A percentile compares a stretch with the other conserved stretches of the same genome.
phyloP scores from a whole-genome alignment of 2,329 filamentous ascomycete genomes.

The Gyromitra esculenta region DNA sequence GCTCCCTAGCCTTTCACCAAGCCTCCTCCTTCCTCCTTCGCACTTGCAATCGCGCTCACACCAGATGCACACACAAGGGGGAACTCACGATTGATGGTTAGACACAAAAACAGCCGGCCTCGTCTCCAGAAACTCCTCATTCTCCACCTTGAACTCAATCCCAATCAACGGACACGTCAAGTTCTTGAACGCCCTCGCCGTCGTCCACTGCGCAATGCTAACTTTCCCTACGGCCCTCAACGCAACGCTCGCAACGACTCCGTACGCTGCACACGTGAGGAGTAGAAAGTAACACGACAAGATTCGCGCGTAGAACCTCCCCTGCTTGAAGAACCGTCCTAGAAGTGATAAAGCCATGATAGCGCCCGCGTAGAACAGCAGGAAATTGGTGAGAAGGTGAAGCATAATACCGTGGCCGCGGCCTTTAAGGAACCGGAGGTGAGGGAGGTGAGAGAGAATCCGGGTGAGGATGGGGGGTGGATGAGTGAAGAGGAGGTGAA shows the following conservation, averaged over 20 bases:
- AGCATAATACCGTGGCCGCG: slow-evolving; percentile 51
- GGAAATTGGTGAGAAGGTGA: slow-evolving; percentile 55
- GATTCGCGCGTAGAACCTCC: slow-evolving; percentile 74
- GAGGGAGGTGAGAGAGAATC: slow-evolving; percentile 38
- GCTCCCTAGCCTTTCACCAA: not conserved
- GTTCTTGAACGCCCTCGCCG: slow-evolving; percentile 80
- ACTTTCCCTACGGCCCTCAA: slow-evolving; percentile 77
- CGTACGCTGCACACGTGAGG: slow-evolving; percentile 73
- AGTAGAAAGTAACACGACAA: slow-evolving; percentile 73
- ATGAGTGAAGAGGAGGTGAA: slow-evolving; percentile 44
- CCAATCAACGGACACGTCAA: slow-evolving; percentile 79
- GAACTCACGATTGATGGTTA: slow-evolving; percentile 80
- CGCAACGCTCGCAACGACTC: slow-evolving; percentile 76
- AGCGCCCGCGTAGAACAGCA: slow-evolving; percentile 55
- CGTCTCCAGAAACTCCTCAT: slow-evolving; percentile 71
- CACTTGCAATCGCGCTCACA: not conserved
- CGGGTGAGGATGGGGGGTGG: slow-evolving; percentile 37
- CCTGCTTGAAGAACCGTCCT: slow-evolving; percentile 58
- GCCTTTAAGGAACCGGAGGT: slow-evolving; percentile 36
- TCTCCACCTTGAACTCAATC: slow-evolving; percentile 78
- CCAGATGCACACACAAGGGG: not conserved
- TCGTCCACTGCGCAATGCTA: slow-evolving; percentile 85
- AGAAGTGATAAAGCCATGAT: slow-evolving; percentile 55
- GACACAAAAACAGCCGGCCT: slow-evolving; percentile 90
- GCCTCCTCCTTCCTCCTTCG: not conserved